Percentiles rank a stretch among this genome's conserved stretches.
phyloP scores from a whole-genome alignment of 306 rosid species.

The Aeschynomene evenia region DNA sequence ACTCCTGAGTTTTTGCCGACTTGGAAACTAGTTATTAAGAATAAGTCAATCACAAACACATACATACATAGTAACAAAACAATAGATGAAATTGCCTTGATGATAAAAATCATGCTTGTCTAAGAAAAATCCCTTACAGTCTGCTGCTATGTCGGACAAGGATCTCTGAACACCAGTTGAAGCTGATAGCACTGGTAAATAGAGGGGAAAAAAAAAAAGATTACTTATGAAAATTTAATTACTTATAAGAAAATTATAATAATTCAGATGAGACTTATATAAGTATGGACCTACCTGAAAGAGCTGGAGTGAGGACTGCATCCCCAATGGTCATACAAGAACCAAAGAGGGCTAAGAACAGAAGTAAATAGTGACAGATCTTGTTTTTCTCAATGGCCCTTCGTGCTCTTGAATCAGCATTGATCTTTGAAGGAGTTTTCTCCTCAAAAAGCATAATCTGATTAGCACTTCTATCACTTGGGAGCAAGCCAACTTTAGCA shows the following conservation, averaged over 20 bases:
- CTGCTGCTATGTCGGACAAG: constrained; percentile 38
- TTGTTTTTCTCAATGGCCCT: constrained; percentile 68
- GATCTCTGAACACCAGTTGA: constrained; percentile 71
- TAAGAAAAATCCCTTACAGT: constrained; percentile 46
- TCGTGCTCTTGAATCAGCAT: constrained; percentile 56
- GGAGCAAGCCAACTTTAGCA: constrained; percentile 77
- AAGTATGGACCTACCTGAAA: too few relatives aligned
- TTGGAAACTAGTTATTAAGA: constrained; percentile 50
- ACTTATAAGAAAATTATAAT: background rate
- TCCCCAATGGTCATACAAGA: constrained; percentile 73
- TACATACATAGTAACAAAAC: background rate
- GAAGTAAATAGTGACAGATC: constrained; percentile 53
- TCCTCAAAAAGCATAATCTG: constrained; percentile 48
- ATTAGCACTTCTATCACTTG: constrained; percentile 52
- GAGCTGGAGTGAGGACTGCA: constrained; percentile 80
- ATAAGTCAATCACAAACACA: constrained; percentile 27
- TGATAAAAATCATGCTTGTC: background rate
- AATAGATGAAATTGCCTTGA: background rate
- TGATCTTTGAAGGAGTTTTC: constrained; percentile 36
- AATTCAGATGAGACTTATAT: background rate
- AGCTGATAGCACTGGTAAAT: constrained; percentile 58
- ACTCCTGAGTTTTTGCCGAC: constrained; percentile 26
- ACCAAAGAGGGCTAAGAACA: constrained; percentile 77
- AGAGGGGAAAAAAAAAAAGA: background rate
- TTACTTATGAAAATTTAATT: background rate